These are phyloP conservation scores for Taphrina pruni DNA, from an alignment of 1,139 yeast species.

Conservation along the genomic window DNA sequence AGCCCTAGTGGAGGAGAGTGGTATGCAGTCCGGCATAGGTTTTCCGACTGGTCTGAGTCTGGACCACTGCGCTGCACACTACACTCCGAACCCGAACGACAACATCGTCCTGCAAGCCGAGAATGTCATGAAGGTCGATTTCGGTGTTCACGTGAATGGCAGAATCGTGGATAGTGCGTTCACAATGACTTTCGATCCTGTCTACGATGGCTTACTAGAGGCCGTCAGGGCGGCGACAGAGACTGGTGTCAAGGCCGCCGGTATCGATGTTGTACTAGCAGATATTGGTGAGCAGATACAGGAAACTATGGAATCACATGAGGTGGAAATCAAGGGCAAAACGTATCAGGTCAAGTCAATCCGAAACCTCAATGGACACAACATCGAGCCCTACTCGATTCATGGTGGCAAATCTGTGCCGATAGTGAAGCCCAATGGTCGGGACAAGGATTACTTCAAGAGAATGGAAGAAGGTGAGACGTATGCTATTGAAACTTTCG, in stretches of 20 bases:
- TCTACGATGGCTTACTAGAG: conserved; percentile 74
- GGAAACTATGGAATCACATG: conserved; percentile 97
- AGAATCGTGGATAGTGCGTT: conserved; percentile 89
- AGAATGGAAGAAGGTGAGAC: conserved; percentile 99
- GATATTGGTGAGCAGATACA: conserved; percentile 96
- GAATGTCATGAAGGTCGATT: conserved; percentile 95
- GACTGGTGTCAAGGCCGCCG: conserved; percentile 90
- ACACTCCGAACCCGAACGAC: conserved; percentile 96
- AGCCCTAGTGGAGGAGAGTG: conserved; percentile 69
- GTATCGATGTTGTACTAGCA: conserved; percentile 91
- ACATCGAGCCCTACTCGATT: conserved; percentile 77
- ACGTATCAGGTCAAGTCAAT: conserved; percentile 85
- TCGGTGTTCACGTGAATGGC: conserved; percentile 98
- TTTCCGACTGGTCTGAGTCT: conserved; percentile 96
- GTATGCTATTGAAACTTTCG: conserved; percentile 97
- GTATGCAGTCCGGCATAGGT: conserved; percentile 80
- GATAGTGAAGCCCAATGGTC: conserved; percentile 64
- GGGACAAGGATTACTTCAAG: conserved; percentile 76
- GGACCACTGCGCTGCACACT: conserved; percentile 96
- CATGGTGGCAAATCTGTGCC: conserved; percentile 98
- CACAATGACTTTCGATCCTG: conserved; percentile 85
- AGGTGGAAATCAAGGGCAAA: conserved; percentile 87
- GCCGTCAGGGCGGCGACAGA: conserved; percentile 94
- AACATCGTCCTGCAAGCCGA: conserved; percentile 76
- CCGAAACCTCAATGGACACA: conserved; percentile 92